phyloP scores from a whole-genome alignment of 257 asterid species.

The Scutellaria baicalensis region DNA sequence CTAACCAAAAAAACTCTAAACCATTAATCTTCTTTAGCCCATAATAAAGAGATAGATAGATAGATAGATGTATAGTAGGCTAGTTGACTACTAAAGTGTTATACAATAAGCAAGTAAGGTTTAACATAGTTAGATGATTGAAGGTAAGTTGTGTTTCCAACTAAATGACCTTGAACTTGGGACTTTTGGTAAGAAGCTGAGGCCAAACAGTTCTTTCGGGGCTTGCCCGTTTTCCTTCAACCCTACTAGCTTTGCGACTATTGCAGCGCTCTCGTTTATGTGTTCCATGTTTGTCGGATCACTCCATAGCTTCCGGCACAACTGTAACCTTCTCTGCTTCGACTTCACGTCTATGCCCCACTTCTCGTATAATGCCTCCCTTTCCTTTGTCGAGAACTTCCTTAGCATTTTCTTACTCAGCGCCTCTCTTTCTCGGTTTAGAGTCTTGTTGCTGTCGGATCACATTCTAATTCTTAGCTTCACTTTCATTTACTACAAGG shows the following conservation, averaged over 20 bases:
- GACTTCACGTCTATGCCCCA: slow-evolving; percentile 69
- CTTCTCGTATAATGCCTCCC: slow-evolving; percentile 53
- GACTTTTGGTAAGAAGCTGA: slow-evolving; percentile 52
- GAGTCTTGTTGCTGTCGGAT: slow-evolving; percentile 37
- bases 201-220: slow-evolving; percentile 81
- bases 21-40: not conserved
- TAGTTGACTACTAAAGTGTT: not conserved
- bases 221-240: slow-evolving; percentile 42
- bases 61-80: not conserved
- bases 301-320: slow-evolving; percentile 55
- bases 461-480: no score
- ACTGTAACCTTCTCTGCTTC: slow-evolving; percentile 64
- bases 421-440: slow-evolving; percentile 61
- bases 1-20: slow-evolving; percentile 18
- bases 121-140: slow-evolving; percentile 21
- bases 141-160: slow-evolving; percentile 54
- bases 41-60: not conserved
- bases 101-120: not conserved
- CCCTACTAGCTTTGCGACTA: slow-evolving; percentile 70
- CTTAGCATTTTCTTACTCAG: slow-evolving; percentile 58
- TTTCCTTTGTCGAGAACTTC: slow-evolving; percentile 54
- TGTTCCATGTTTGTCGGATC: slow-evolving; percentile 59
- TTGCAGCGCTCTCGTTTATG: slow-evolving; percentile 59
- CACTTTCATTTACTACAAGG: no score
- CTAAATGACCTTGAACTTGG: slow-evolving; percentile 31